Base-by-base conservation (phyloP, 495 filamentous ascomycete species). In the Hypoxylon cercidicola region DNA sequence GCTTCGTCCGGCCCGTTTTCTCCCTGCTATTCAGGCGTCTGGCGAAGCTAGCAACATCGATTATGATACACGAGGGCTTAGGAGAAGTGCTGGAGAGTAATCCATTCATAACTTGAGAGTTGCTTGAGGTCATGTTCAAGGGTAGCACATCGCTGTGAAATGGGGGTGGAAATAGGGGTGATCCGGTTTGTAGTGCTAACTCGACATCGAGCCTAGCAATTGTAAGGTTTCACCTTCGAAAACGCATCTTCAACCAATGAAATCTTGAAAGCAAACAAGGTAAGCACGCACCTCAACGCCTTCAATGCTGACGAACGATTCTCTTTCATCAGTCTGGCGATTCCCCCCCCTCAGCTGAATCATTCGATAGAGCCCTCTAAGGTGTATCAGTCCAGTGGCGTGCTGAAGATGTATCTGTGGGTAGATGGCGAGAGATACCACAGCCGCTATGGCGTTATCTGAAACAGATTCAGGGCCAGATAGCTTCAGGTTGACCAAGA, bases 331-430 rank as follows among this genome's bases (percentile, higher is more conserved):
- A 64, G 54, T 59, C 48, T 65, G n/a, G 32, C 47, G 18, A 72
- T 69, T 40, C 70, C 66, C 35, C 70, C 66, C 2, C 23, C 62
- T 66, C 48, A 70, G 28, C 25, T 63, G 28, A 50, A 64, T 67
- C 62, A 72, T 60, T 57, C 59, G 63, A 60, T 55, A 55, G 25
- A 72, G 59, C n/a, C 69, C 69, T 5, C 61, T 54, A 18, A 72
- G 50, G 64, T 72, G 69, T 44, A 72, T 51, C 45, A 72, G 25
- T 15, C 66, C 69, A 21, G 58, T 53, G 16, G 58, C 45, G 32
- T 61, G 50, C 30, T 70, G 66, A 34, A 51, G 57, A 54, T 72
- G 66, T 44, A 70, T 49, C 4, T 64, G 66, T 37, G 70, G 66
- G 50, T 70, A 72, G 46, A 70, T 61, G 44, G 57, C 62, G 7